These are phyloP conservation scores for Prunus kanzakura DNA, from an alignment of 306 rosid genomes.

Conservation along the genomic window DNA sequence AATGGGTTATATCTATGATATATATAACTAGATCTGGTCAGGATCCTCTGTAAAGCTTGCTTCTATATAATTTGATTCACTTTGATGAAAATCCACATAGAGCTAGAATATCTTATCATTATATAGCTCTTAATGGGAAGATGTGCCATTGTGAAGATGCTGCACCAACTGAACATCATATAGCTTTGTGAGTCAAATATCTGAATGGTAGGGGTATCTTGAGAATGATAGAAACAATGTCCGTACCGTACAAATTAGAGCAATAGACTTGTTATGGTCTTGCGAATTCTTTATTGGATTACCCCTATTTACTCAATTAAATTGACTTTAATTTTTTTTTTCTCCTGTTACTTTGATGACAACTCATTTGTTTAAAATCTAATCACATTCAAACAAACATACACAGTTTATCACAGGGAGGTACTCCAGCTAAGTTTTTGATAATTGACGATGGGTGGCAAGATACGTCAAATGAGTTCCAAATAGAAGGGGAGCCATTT, in stretches of 20 bases:
- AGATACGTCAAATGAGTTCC: slow-evolving; percentile 39
- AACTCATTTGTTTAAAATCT: background rate
- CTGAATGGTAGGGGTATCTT: background rate
- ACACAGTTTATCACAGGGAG: slow-evolving; percentile 39
- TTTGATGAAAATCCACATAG: background rate
- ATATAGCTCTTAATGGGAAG: background rate
- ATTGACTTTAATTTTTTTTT: background rate
- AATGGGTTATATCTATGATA: background rate
- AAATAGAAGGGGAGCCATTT: slow-evolving; percentile 43
- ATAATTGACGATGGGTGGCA: slow-evolving; percentile 47
- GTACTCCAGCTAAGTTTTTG: slow-evolving; percentile 43
- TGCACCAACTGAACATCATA: background rate
- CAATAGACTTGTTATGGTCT: background rate
- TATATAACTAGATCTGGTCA: background rate
- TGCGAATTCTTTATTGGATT: background rate
- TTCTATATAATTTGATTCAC: background rate
- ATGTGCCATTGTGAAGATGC: background rate
- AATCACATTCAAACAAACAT: background rate
- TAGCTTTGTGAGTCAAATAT: background rate
- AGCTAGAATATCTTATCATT: background rate
- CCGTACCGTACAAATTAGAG: background rate
- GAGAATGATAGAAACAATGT: background rate
- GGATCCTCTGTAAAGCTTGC: background rate
- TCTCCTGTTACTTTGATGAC: background rate
- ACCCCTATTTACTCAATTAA: background rate